Evolutionary conservation across 192 early-diverging fungal genomes (phyloP).

Genomic region (Chytriomyces sp.): DNA sequence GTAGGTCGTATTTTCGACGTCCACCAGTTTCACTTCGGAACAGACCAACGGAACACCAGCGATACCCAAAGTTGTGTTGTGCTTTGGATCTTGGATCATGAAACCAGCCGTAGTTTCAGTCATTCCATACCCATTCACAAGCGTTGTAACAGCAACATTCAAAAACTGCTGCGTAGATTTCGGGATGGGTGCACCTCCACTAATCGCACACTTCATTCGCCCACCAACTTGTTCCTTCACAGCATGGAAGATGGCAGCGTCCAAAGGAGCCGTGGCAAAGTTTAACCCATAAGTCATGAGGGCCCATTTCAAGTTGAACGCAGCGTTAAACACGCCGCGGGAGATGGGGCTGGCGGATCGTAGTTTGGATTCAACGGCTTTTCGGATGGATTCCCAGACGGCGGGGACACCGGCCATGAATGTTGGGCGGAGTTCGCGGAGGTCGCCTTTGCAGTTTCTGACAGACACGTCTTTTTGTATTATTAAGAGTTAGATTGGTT

Average conservation of each 20-base stretch:
- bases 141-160: constrained; percentile 71
- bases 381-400: constrained; percentile 83
- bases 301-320: constrained; percentile 75
- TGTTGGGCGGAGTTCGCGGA: constrained; percentile 70
- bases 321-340: constrained; percentile 77
- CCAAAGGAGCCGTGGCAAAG: constrained; percentile 61
- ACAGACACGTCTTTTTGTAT: constrained; percentile 46
- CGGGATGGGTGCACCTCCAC: constrained; percentile 88
- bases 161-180: constrained; percentile 84
- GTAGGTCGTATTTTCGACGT: constrained; percentile 22
- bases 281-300: constrained; percentile 67
- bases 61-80: constrained; percentile 1
- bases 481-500: too few relatives aligned
- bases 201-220: constrained; percentile 74
- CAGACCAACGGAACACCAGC: constrained; percentile 10
- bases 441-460: constrained; percentile 70
- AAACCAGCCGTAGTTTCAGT: constrained; percentile 74
- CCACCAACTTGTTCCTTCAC: constrained; percentile 83
- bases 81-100: constrained; percentile 57
- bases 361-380: constrained; percentile 76
- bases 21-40: constrained; percentile 29
- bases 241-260: constrained; percentile 77
- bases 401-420: constrained; percentile 75
- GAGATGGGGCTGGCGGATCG: constrained; percentile 51
- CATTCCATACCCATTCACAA: constrained; percentile 86